Percentiles rank a stretch among this genome's conserved stretches.
Conservation (phyloP, 2,329 filamentous ascomycete species). For the Penicillium expansum region DNA sequence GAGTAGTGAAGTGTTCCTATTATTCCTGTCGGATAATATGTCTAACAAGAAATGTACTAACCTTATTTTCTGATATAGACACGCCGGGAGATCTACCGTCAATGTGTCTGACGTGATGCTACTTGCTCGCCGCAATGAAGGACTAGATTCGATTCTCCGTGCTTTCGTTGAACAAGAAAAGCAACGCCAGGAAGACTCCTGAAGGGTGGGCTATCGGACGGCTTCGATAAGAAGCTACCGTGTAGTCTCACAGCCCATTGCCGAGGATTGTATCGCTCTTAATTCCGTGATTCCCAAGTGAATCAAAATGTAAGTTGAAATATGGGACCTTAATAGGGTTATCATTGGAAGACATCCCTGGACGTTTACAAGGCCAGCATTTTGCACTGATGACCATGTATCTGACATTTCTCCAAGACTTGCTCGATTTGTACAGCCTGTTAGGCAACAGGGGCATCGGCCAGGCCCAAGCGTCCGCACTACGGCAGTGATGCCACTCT, state of each 20-base stretch:
- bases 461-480: neutral
- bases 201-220: slow-evolving; percentile 4
- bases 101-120: slow-evolving; percentile 85
- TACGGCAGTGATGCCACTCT: neutral
- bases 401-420: neutral
- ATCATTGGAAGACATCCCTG: neutral
- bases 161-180: slow-evolving; percentile 34
- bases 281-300: neutral
- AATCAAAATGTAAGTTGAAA: neutral
- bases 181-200: slow-evolving; percentile 25
- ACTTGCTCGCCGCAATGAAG: slow-evolving; percentile 81
- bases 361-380: neutral
- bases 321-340: neutral
- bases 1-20: neutral
- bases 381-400: neutral
- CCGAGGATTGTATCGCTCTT: neutral
- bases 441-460: neutral
- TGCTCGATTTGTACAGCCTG: neutral
- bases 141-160: slow-evolving; percentile 69
- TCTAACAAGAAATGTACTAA: slow-evolving; percentile 9
- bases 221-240: neutral
- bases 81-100: slow-evolving; percentile 77
- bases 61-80: slow-evolving; percentile 53
- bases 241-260: neutral
- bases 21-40: neutral